Evolutionary conservation across 805 yeast genomes (phyloP).

Genomic region (Starmerella asiatica): DNA sequence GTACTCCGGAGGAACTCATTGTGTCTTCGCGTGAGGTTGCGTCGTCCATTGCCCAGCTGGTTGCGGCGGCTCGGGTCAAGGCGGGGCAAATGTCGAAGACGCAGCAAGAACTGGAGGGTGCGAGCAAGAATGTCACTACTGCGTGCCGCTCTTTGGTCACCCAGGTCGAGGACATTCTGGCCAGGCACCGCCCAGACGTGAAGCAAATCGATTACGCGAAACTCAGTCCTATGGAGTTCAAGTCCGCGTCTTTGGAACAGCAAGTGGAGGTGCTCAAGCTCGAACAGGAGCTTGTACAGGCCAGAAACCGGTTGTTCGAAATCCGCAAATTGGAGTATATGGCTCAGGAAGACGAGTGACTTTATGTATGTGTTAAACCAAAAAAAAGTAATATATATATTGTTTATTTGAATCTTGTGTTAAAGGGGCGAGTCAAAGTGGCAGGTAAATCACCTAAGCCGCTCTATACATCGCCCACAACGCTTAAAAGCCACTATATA

Average conservation of each 20-base stretch:
- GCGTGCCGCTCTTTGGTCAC: constrained; percentile 63
- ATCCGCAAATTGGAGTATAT: constrained; percentile 67
- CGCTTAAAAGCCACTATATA: no score
- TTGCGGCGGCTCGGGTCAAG: constrained; percentile 80
- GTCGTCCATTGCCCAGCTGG: constrained; percentile 82
- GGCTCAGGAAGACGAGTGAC: constrained; percentile 41
- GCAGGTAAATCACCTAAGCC: no score
- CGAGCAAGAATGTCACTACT: constrained; percentile 53
- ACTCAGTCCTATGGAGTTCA: constrained; percentile 63
- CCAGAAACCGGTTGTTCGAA: constrained; percentile 72
- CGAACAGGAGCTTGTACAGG: constrained; percentile 56
- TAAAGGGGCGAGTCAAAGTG: no score
- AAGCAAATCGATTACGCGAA: constrained; percentile 48
- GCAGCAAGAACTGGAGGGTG: constrained; percentile 57
- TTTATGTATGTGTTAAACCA: background rate
- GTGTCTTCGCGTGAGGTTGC: constrained; percentile 89
- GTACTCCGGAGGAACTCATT: constrained; percentile 66
- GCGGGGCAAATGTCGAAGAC: constrained; percentile 63
- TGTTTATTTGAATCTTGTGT: no score
- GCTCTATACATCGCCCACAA: no score
- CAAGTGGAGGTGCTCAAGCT: constrained; percentile 78
- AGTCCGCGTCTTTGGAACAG: constrained; percentile 81
- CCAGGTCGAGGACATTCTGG: constrained; percentile 51
- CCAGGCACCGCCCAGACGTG: constrained; percentile 28
- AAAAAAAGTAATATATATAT: no score